Base-by-base conservation (phyloP, 2,329 filamentous ascomycete species). In the Xenoacremonium recifei region DNA sequence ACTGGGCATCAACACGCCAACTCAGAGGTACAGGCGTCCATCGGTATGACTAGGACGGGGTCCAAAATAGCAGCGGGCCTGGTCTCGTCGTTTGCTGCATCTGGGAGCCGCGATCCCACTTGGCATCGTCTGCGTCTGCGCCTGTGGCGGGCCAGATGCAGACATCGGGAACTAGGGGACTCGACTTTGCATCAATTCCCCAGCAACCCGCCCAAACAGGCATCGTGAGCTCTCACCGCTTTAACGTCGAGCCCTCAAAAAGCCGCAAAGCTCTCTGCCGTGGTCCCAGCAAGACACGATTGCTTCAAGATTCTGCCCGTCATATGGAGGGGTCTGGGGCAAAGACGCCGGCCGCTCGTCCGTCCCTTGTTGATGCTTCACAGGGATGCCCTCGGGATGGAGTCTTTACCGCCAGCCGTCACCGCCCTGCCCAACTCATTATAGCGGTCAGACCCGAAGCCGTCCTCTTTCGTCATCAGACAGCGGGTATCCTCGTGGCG, bases 1-100 rank as follows among this genome's bases (percentile, higher is more conserved):
- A 48, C 64, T 65, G 62, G 63, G 63, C 60, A 67, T 61, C 62
- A 42, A 65, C 62, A 60, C 63, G 45, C 63, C 55, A 53, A 40
- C 54, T 54, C 49, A 48, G 45, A 54, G 45, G 53, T 61, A 59
- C 41, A 38, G 32, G 23, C n/a, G n/a, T n/a, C n/a, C 17, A 31
- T 31, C 29, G 29, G 23, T 27, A 27, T 27, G 23, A 27, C 29
- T 32, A n/a, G n/a, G n/a, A n/a, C n/a, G n/a, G n/a, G n/a, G n/a
- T n/a, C 15, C 29, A 32, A 32, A 32, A 32, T 32, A 32, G 29
- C 10, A 32, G 29, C 9, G 13, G 37, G 39, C 37, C 40, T 21
- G 19, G 39, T 33, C 40, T 37, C 35, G 31, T 27, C 27, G 15
- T 30, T 19, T 20, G 17, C 13, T 21, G 25, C 36, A 29, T 29